These are phyloP conservation scores for Lodderomyces theae DNA, from an alignment of 1,139 yeast species.

Conservation along the genomic window DNA sequence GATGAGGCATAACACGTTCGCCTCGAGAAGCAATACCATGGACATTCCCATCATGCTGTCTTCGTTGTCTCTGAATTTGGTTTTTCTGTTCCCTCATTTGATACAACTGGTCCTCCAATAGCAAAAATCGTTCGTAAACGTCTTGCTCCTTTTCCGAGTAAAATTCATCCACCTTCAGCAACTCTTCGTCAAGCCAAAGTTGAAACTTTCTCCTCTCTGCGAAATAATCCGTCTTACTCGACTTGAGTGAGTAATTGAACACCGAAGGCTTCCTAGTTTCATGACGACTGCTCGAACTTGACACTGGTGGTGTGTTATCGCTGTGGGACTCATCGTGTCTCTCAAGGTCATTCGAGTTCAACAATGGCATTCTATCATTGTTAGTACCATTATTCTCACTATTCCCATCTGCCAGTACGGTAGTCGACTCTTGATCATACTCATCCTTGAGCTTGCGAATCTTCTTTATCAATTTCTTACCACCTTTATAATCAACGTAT, in stretches of 20 bases:
- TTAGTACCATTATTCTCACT: constrained; percentile 10
- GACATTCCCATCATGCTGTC: constrained; percentile 10
- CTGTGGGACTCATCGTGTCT: constrained; percentile 7
- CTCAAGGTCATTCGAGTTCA: constrained; percentile 13
- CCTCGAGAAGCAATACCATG: background rate
- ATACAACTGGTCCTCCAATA: constrained; percentile 66
- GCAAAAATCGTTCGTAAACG: constrained; percentile 55
- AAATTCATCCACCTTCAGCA: constrained; percentile 58
- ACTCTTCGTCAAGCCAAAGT: constrained; percentile 60
- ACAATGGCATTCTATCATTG: constrained; percentile 32
- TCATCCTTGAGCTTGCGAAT: constrained; percentile 11
- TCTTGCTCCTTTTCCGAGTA: constrained; percentile 60
- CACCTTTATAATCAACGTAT: constrained; percentile 69
- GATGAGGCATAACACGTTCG: constrained; percentile 16
- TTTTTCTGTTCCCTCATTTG: constrained; percentile 57
- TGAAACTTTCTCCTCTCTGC: constrained; percentile 46
- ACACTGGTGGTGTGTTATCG: constrained; percentile 1
- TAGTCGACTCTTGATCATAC: constrained; percentile 10
- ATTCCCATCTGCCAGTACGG: background rate
- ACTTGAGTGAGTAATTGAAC: constrained; percentile 22
- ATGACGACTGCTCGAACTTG: background rate
- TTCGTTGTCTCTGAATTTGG: constrained; percentile 16
- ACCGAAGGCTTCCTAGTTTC: constrained; percentile 14
- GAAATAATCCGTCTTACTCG: constrained; percentile 21
- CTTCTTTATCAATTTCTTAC: constrained; percentile 38